phyloP scores from a whole-genome alignment of 2,329 filamentous ascomycete species.

The Chaetomium sp. region DNA sequence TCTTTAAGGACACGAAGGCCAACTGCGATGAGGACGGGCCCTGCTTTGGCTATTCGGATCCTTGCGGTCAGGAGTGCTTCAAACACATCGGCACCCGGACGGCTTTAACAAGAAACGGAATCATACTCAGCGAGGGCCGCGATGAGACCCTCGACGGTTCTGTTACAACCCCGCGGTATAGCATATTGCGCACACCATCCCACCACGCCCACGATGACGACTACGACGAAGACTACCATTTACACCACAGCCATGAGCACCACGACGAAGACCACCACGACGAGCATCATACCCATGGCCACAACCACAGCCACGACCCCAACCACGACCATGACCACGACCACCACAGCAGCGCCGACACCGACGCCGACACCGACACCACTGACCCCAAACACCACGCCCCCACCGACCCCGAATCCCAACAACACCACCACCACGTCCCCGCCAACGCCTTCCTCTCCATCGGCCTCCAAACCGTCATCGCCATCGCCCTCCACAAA shows the following conservation, averaged over 20 bases:
- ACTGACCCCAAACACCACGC: too few relatives aligned
- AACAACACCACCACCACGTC: conserved; percentile 82
- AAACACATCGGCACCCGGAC: conserved; percentile 46
- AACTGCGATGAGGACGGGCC: conserved; percentile 56
- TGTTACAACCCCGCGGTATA: conserved; percentile 29
- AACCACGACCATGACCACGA: conserved; percentile 17
- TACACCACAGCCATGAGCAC: not conserved
- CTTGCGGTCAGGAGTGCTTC: conserved; percentile 60
- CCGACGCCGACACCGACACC: too few relatives aligned
- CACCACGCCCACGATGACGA: conserved; percentile 22
- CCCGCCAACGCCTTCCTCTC: conserved; percentile 88
- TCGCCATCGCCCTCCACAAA: conserved; percentile 94
- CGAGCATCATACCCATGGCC: conserved; percentile 1
- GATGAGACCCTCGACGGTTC: conserved; percentile 26
- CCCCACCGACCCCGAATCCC: too few relatives aligned
- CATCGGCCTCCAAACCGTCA: conserved; percentile 90
- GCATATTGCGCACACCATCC: conserved; percentile 35
- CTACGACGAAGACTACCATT: not conserved
- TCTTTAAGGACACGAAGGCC: conserved; percentile 57
- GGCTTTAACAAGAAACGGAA: conserved; percentile 29
- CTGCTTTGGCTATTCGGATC: conserved; percentile 59
- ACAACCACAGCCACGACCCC: conserved; percentile 10
- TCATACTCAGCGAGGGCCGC: conserved; percentile 27
- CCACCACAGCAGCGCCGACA: conserved; percentile 38
- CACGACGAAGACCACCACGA: not conserved